These are phyloP conservation scores for Begonia peltatifolia DNA, from an alignment of 306 rosid genomes.

Conservation along the genomic window DNA sequence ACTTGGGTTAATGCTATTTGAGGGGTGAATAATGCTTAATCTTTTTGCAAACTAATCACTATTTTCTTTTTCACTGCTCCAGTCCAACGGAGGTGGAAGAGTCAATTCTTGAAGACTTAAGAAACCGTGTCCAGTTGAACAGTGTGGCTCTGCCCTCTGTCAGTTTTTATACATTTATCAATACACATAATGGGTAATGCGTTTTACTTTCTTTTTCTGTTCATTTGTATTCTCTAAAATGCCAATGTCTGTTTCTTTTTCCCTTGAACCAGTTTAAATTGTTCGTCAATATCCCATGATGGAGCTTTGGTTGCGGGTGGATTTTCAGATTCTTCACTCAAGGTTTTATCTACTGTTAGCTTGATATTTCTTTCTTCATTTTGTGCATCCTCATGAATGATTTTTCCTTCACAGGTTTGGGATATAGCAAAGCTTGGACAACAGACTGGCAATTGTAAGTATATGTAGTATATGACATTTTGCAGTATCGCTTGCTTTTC, in stretches of 20 bases:
- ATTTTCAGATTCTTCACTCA: slow-evolving; percentile 84
- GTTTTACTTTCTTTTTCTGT: slow-evolving; percentile 10
- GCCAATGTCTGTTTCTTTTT: no score
- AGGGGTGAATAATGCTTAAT: no score
- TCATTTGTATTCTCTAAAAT: background rate
- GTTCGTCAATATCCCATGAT: slow-evolving; percentile 83
- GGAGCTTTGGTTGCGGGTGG: slow-evolving; percentile 97
- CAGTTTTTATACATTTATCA: slow-evolving; percentile 82
- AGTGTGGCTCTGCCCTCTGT: slow-evolving; percentile 81
- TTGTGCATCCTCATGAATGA: slow-evolving; percentile 11
- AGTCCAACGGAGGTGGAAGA: slow-evolving; percentile 86
- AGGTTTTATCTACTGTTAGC: slow-evolving; percentile 29
- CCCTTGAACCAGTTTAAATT: slow-evolving; percentile 50
- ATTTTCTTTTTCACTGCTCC: slow-evolving; percentile 22
- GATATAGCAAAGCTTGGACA: slow-evolving; percentile 97
- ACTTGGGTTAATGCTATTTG: no score
- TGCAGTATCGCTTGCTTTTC: no score
- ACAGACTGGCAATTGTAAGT: slow-evolving; percentile 54
- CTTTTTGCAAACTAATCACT: background rate
- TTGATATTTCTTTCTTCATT: background rate
- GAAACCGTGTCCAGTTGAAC: slow-evolving; percentile 94
- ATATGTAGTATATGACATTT: background rate
- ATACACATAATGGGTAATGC: slow-evolving; percentile 71
- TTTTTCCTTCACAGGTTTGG: slow-evolving; percentile 52
- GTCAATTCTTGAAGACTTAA: slow-evolving; percentile 85